These are phyloP conservation scores for Flaveria ramosissima DNA, from an alignment of 129 eudicot species.

Conservation along the genomic window DNA sequence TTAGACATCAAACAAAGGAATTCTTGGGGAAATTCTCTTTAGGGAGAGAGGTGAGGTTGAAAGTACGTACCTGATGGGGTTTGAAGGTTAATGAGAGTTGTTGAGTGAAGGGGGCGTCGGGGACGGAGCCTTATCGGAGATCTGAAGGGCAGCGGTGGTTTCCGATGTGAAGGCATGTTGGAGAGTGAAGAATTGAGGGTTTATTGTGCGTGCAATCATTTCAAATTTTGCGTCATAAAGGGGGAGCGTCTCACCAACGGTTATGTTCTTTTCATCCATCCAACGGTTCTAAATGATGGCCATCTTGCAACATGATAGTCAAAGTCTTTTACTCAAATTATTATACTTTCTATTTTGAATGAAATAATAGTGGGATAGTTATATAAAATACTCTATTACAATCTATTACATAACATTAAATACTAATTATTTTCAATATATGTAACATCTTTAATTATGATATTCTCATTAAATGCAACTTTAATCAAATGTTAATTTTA, in stretches of 20 bases:
- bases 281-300: background rate
- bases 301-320: background rate
- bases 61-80: slow-evolving; percentile 66
- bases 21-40: background rate
- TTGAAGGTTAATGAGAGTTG: slow-evolving; percentile 29
- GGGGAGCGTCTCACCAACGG: slow-evolving; percentile 14
- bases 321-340: background rate
- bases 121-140: slow-evolving; percentile 86
- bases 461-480: no score
- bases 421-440: no score
- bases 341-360: background rate
- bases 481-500: no score
- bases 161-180: slow-evolving; percentile 49
- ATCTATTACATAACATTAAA: no score
- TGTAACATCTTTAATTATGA: no score
- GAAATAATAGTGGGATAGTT: no score
- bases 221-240: background rate
- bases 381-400: no score
- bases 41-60: no score
- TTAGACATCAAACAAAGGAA: background rate
- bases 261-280: background rate
- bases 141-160: slow-evolving; percentile 71
- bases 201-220: background rate
- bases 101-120: slow-evolving; percentile 55
- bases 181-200: slow-evolving; percentile 3